Percentiles rank a stretch among this genome's conserved stretches.
Conservation (phyloP, 1,284 basidiomycete genomes). For the Ganoderma sinense region DNA sequence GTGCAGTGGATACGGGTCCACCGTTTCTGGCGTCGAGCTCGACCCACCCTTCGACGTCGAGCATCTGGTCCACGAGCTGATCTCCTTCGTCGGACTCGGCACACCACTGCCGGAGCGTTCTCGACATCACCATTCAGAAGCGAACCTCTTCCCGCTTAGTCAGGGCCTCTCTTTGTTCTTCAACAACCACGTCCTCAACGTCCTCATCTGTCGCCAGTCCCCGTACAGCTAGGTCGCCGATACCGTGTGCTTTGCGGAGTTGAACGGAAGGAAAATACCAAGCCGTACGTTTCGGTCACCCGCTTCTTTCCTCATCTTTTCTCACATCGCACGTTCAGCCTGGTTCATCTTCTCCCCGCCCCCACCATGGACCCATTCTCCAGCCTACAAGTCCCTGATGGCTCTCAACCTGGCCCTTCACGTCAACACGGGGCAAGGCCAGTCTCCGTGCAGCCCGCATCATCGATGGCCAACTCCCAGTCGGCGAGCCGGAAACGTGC, state of each 20-base stretch:
- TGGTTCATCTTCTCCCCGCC: slow-evolving; percentile 22
- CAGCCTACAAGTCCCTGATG: slow-evolving; percentile 56
- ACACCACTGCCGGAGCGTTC: background rate
- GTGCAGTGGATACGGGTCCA: slow-evolving; percentile 21
- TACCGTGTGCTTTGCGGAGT: slow-evolving; percentile 13
- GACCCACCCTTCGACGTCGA: slow-evolving; percentile 20
- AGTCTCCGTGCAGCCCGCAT: slow-evolving; percentile 52
- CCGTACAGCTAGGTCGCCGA: background rate
- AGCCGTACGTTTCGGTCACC: slow-evolving; percentile 27
- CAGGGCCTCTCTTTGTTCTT: slow-evolving; percentile 26
- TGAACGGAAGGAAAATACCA: slow-evolving; percentile 14
- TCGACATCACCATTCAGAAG: slow-evolving; percentile 2
- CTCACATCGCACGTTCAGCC: slow-evolving; percentile 29
- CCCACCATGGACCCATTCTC: slow-evolving; percentile 39
- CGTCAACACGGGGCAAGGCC: slow-evolving; percentile 50
- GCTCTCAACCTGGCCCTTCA: slow-evolving; percentile 53
- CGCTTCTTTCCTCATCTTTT: slow-evolving; percentile 30
- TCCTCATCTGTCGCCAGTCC: background rate
- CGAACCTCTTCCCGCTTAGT: slow-evolving; percentile 24
- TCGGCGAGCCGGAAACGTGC: slow-evolving; percentile 55
- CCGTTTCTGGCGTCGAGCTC: slow-evolving; percentile 19
- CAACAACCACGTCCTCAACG: slow-evolving; percentile 18
- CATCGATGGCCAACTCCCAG: slow-evolving; percentile 42
- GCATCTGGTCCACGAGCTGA: background rate
- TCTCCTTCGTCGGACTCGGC: background rate